phyloP scores from a whole-genome alignment of 805 yeast genomes.

The Soucietia sequanensis region DNA sequence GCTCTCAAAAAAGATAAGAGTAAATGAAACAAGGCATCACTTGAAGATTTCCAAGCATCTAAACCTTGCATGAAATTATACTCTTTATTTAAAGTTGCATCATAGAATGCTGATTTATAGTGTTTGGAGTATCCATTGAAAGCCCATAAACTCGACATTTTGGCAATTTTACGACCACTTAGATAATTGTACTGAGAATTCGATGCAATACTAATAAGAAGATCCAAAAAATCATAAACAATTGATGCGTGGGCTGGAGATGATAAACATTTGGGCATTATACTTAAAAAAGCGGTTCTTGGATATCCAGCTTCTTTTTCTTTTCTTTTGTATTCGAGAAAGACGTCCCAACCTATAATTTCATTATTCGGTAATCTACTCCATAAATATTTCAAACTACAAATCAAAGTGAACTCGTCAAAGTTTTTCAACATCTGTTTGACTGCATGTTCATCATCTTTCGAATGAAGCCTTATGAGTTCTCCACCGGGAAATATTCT shows the following conservation, averaged over 20 bases:
- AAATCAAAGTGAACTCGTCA: slow-evolving; percentile 69
- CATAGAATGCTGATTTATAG: slow-evolving; percentile 32
- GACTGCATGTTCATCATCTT: slow-evolving; percentile 33
- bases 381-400: slow-evolving; percentile 83
- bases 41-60: slow-evolving; percentile 73
- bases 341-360: slow-evolving; percentile 83
- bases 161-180: slow-evolving; percentile 76
- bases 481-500: slow-evolving; percentile 59
- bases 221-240: slow-evolving; percentile 82
- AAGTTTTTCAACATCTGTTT: slow-evolving; percentile 42
- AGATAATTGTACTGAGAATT: slow-evolving; percentile 75
- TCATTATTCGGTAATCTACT: slow-evolving; percentile 77
- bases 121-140: slow-evolving; percentile 47
- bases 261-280: slow-evolving; percentile 80
- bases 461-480: slow-evolving; percentile 25
- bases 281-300: slow-evolving; percentile 67
- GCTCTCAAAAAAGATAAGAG: slow-evolving; percentile 74
- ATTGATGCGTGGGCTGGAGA: slow-evolving; percentile 89
- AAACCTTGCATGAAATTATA: slow-evolving; percentile 64
- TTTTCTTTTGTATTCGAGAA: slow-evolving; percentile 61
- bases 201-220: slow-evolving; percentile 72
- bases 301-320: slow-evolving; percentile 70
- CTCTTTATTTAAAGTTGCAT: slow-evolving; percentile 34
- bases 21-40: slow-evolving; percentile 83
- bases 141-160: slow-evolving; percentile 89